Conservation (phyloP, 768 basidiomycete genomes). For the Phanerochaete carnosa region DNA sequence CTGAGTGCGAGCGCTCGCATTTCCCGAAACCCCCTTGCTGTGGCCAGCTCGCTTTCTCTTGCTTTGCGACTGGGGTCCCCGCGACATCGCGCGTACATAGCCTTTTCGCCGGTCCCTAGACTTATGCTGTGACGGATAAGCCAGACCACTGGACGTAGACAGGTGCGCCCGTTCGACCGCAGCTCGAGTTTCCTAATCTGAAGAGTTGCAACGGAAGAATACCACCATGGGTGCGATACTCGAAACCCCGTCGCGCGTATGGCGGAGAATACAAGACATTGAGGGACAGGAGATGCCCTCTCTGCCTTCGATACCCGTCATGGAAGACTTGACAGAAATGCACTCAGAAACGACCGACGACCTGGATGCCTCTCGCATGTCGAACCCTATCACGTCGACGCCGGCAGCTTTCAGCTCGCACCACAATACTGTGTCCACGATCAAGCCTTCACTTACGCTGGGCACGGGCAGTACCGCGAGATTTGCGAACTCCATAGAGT, state of each 20-base stretch:
- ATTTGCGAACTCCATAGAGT: conserved; percentile 51
- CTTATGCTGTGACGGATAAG: not conserved
- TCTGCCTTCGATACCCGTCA: conserved; percentile 69
- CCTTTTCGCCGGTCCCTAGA: too few species aligned
- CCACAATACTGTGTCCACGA: conserved; percentile 41
- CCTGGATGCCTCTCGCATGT: conserved; percentile 30
- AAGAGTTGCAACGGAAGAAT: not conserved
- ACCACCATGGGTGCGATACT: conserved; percentile 25
- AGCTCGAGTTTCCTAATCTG: not conserved
- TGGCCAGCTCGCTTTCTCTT: not conserved
- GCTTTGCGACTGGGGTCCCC: not conserved
- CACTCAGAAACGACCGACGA: conserved; percentile 28
- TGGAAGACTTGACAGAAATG: conserved; percentile 56
- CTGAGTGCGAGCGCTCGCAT: not conserved
- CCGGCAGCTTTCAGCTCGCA: conserved; percentile 51
- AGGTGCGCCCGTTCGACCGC: not conserved
- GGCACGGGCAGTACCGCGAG: conserved; percentile 47
- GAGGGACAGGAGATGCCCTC: conserved; percentile 79
- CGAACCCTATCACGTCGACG: conserved; percentile 64
- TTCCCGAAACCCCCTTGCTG: not conserved
- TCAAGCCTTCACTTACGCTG: conserved; percentile 49
- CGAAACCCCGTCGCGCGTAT: conserved; percentile 83
- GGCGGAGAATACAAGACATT: conserved; percentile 77
- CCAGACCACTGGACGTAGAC: not conserved
- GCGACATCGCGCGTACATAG: too few species aligned